Base-by-base conservation (phyloP, 371 early-diverging fungal species). In the Haplosporangium sp. region DNA sequence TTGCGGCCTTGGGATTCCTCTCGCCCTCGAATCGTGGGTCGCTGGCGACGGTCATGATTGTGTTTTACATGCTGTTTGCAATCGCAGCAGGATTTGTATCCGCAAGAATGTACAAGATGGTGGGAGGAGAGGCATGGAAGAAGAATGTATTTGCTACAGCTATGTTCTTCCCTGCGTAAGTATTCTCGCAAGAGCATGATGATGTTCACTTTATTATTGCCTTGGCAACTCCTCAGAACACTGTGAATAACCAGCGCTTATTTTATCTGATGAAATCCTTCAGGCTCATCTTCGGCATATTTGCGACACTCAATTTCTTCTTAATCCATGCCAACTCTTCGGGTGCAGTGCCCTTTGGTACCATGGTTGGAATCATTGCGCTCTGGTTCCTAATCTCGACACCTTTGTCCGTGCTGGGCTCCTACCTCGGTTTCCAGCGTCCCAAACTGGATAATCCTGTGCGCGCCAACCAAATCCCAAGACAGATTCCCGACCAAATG, bases 1-100 rank as follows among this genome's bases (percentile, higher is more conserved):
- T 98, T 89, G 98, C 98, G 21, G 90, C 94, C n/a, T 89, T 98
- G 47, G 99, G 99, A 18, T 97, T 98, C 88, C 85, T 98, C 54
- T 95, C 96, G 20, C 98, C 98, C 0, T 95, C 97, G 0, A 93
- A 91, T 81, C 95, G 99, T 55, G 98, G 98, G 38, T 94, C 97
- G 5, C 86, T 98, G 38, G 89, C 88, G 2, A 97, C 97, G 5
- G 92, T 95, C 42, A 93, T 94, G 88, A 86, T 98, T 47, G 85
- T 95, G 51, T 92, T 96, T 69, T 98, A 94, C 76, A 93, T 97
- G 85, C 69, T 92, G 51, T 97, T 94, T 82, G 94, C 92, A 5
- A 87, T 90, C 42, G 90, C 94, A 18, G 89, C 96, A 7, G 99
- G 99, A 36, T 97, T 91, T 74, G 84, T 91, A 16, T 95, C 97